phyloP scores from a whole-genome alignment of 176 grass and related monocot species.

The Saccharum spontaneum region DNA sequence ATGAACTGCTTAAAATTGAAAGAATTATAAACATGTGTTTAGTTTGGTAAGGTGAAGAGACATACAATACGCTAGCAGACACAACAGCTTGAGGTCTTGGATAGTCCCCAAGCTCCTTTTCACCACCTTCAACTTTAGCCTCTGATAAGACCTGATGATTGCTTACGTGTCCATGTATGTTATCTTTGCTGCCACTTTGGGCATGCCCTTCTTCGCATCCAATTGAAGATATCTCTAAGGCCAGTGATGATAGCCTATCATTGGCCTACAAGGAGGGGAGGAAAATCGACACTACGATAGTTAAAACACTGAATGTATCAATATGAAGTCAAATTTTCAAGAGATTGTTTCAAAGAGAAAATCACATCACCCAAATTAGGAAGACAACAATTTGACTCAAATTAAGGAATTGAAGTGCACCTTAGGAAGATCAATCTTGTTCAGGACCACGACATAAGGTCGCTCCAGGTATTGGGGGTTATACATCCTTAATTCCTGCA shows the following conservation, averaged over 20 bases:
- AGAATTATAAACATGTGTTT: neutral
- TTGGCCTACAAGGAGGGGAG: constrained; percentile 48
- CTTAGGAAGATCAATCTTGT: constrained; percentile 97
- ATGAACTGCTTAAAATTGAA: neutral
- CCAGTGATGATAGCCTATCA: constrained; percentile 64
- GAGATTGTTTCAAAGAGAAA: constrained; percentile 1
- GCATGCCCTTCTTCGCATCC: constrained; percentile 55
- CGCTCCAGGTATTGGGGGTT: constrained; percentile 86
- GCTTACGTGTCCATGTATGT: constrained; percentile 7
- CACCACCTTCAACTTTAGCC: constrained; percentile 44
- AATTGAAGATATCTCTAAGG: constrained; percentile 72
- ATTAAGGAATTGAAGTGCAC: constrained; percentile 35
- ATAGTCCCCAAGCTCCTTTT: constrained; percentile 82
- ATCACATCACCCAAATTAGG: neutral
- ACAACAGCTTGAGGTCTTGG: constrained; percentile 83
- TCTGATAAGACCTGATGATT: constrained; percentile 6
- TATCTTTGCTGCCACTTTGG: constrained; percentile 34
- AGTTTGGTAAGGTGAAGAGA: constrained; percentile 15
- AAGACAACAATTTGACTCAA: constrained; percentile 16
- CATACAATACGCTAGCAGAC: constrained; percentile 74
- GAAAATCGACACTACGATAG: neutral
- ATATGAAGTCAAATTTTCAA: neutral
- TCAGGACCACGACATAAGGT: constrained; percentile 87
- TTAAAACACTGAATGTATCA: neutral
- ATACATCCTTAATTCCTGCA: constrained; percentile 99